Evolutionary conservation across 2,329 filamentous ascomycete genomes (phyloP).

Genomic region (Dichotomopilus funicola): DNA sequence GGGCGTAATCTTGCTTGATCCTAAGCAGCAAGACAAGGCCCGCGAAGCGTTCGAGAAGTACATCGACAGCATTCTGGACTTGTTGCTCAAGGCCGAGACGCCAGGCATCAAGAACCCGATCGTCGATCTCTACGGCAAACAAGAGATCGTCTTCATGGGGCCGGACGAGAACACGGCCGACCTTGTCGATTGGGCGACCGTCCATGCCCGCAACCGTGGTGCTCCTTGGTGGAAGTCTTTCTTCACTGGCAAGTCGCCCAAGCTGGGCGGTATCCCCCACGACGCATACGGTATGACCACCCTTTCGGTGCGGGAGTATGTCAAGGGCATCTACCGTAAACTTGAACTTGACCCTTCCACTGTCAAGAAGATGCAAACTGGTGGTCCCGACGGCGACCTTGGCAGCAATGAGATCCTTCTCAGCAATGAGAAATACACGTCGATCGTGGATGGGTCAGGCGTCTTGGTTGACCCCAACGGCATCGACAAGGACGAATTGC

Average conservation of each 20-base stretch:
- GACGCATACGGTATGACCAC: slow-evolving; percentile 98
- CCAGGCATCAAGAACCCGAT: slow-evolving; percentile 99
- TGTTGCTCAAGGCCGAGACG: slow-evolving; percentile 80
- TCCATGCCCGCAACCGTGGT: slow-evolving; percentile 78
- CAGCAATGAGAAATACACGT: slow-evolving; percentile 89
- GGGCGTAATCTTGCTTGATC: slow-evolving; percentile 90
- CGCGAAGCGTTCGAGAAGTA: slow-evolving; percentile 97
- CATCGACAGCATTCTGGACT: slow-evolving; percentile 95
- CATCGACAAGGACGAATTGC: slow-evolving; percentile 74
- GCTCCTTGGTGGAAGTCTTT: slow-evolving; percentile 99
- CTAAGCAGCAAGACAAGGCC: slow-evolving; percentile 88
- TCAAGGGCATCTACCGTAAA: slow-evolving; percentile 96
- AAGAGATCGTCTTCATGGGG: slow-evolving; percentile 97
- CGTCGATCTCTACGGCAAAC: slow-evolving; percentile 87
- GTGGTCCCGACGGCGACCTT: slow-evolving; percentile 91
- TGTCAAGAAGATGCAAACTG: slow-evolving; percentile 93
- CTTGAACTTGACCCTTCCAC: slow-evolving; percentile 77
- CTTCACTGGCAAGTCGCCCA: slow-evolving; percentile 97
- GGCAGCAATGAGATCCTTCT: slow-evolving; percentile 97
- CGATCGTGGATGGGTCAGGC: slow-evolving; percentile 93
- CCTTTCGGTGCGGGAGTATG: slow-evolving; percentile 89
- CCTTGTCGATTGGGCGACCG: slow-evolving; percentile 96
- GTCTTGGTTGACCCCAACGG: slow-evolving; percentile 91
- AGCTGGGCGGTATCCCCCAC: slow-evolving; percentile 92
- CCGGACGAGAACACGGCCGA: slow-evolving; percentile 98